A percentile compares a stretch with the other conserved stretches of the same genome.
Conservation (phyloP, 495 filamentous ascomycete genomes). For the Staphylotrichum longicolle region DNA sequence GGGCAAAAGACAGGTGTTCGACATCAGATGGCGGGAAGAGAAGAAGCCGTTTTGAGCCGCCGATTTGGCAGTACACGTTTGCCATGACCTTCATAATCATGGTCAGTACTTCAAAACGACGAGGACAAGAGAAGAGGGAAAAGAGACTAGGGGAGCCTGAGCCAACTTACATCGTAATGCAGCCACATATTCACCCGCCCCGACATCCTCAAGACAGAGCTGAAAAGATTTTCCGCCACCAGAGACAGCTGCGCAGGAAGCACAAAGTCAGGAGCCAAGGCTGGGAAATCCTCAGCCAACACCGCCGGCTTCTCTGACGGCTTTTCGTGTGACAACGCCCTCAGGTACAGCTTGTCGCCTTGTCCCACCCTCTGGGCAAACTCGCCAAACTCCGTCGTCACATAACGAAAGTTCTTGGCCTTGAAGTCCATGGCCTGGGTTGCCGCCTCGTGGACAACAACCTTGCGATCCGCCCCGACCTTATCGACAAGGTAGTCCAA, state of each 20-base stretch:
- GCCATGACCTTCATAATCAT: slow-evolving; percentile 65
- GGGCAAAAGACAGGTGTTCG: slow-evolving; percentile 61
- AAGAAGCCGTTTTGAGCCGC: slow-evolving; percentile 66
- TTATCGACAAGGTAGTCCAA: slow-evolving; percentile 63
- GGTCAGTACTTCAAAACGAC: not conserved
- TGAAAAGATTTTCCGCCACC: slow-evolving; percentile 65
- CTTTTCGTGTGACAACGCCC: slow-evolving; percentile 66
- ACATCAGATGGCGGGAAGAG: slow-evolving; percentile 80
- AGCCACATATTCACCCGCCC: slow-evolving; percentile 87
- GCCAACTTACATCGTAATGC: slow-evolving; percentile 72
- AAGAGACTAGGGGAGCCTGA: not conserved
- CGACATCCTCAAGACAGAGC: slow-evolving; percentile 75
- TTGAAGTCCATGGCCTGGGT: slow-evolving; percentile 73
- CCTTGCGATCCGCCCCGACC: slow-evolving; percentile 62
- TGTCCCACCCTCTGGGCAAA: slow-evolving; percentile 61
- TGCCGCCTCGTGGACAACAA: slow-evolving; percentile 67
- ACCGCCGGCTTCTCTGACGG: slow-evolving; percentile 67
- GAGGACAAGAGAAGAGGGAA: not conserved
- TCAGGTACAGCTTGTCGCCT: slow-evolving; percentile 70
- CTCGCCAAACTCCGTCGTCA: slow-evolving; percentile 62
- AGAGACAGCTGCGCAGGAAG: slow-evolving; percentile 62
- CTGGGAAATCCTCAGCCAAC: slow-evolving; percentile 67
- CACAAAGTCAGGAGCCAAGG: slow-evolving; percentile 64
- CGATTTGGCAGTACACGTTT: slow-evolving; percentile 80
- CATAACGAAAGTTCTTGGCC: slow-evolving; percentile 77